A percentile compares a stretch with the other conserved stretches of the same genome.
Conservation (phyloP, 177 flowering plant species). For the Vitis hybrid region DNA sequence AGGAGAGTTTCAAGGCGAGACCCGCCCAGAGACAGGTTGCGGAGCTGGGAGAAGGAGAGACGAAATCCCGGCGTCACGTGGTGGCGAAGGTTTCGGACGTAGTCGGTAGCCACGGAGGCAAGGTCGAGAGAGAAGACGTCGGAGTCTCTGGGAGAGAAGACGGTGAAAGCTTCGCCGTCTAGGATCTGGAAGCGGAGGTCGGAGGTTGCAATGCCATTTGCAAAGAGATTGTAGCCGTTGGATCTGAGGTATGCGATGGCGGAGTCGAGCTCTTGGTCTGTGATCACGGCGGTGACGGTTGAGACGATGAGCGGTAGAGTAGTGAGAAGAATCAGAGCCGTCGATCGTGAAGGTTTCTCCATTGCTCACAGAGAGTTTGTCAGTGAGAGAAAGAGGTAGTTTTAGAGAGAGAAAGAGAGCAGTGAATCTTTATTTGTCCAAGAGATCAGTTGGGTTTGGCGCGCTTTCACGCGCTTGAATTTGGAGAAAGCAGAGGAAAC, state of each 20-base stretch:
- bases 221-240: slow-evolving; percentile 33
- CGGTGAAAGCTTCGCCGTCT: slow-evolving; percentile 24
- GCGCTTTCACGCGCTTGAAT: too few species aligned
- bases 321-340: slow-evolving; percentile 2
- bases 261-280: slow-evolving; percentile 25
- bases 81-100: slow-evolving; percentile 31
- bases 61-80: slow-evolving; percentile 32
- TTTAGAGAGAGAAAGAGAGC: too few species aligned
- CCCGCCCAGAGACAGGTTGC: neutral
- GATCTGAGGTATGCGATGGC: slow-evolving; percentile 24
- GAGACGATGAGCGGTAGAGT: neutral
- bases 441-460: too few species aligned
- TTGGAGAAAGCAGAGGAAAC: too few species aligned
- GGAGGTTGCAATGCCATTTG: slow-evolving; percentile 46
- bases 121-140: slow-evolving; percentile 40
- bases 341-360: too few species aligned
- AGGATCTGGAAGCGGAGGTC: slow-evolving; percentile 35
- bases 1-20: slow-evolving; percentile 31
- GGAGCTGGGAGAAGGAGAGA: slow-evolving; percentile 24
- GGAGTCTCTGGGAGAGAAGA: slow-evolving; percentile 31
- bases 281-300: slow-evolving; percentile 2
- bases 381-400: too few species aligned
- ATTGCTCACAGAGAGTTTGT: too few species aligned
- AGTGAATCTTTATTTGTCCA: too few species aligned
- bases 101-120: slow-evolving; percentile 21